Conservation (phyloP, 177 flowering plant genomes). For the Vitis hybrid region DNA sequence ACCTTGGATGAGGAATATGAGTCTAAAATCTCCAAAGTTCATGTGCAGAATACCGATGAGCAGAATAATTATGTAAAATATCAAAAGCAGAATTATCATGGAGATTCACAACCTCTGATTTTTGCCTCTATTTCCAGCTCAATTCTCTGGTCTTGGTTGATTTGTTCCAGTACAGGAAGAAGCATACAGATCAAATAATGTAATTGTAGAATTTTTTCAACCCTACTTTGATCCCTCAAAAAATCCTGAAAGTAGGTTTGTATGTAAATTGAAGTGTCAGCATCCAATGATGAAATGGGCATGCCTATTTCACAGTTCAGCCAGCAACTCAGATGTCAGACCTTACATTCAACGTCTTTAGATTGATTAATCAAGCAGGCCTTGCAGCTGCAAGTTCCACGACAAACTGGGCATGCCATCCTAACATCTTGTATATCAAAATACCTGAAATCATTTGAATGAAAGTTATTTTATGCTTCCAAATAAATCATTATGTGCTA, state of each 20-base stretch:
- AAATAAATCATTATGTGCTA: neutral
- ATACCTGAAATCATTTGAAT: constrained; percentile 38
- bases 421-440: constrained; percentile 45
- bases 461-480: neutral
- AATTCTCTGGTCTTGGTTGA: constrained; percentile 52
- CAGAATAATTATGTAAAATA: neutral
- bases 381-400: constrained; percentile 64
- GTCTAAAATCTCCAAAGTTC: neutral
- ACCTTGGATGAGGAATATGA: neutral
- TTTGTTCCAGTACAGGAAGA: constrained; percentile 66
- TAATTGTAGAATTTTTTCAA: constrained; percentile 39
- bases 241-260: constrained; percentile 40
- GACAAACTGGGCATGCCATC: constrained; percentile 72
- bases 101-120: constrained; percentile 41
- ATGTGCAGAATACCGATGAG: neutral
- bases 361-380: constrained; percentile 42
- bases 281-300: neutral
- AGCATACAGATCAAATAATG: constrained; percentile 70
- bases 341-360: constrained; percentile 52
- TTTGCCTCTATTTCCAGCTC: constrained; percentile 69
- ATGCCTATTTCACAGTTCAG: neutral
- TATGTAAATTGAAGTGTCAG: constrained; percentile 7
- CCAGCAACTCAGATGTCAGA: constrained; percentile 27
- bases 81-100: neutral
- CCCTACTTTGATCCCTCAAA: constrained; percentile 26